Evolutionary conservation across 176 grass and related monocot species (phyloP).

Genomic region (Tillandsia leiboldiana): DNA sequence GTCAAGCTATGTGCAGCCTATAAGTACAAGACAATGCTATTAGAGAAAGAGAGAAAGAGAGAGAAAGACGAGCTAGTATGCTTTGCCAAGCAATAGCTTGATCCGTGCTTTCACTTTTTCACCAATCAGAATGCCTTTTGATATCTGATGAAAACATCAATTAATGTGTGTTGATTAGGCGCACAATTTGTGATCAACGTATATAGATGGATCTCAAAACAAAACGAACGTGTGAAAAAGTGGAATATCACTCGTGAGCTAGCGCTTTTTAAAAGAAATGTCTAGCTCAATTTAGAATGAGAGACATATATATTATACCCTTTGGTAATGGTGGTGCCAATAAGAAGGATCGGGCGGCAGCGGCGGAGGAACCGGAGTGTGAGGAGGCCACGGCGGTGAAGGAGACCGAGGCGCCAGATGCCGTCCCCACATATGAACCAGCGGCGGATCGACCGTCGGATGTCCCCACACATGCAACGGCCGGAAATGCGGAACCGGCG

Average conservation of each 20-base stretch:
- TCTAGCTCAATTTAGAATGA: neutral
- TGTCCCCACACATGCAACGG: constrained; percentile 70
- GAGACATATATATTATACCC: constrained; percentile 13
- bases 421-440: constrained; percentile 54
- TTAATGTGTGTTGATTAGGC: no score
- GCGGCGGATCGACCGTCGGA: constrained; percentile 27
- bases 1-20: constrained; percentile 33
- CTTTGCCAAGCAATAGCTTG: neutral
- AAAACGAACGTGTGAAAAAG: neutral
- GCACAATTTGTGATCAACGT: no score
- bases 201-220: no score
- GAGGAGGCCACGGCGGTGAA: constrained; percentile 26
- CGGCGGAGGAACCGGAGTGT: constrained; percentile 10
- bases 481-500: constrained; percentile 33
- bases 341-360: constrained; percentile 37
- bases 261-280: neutral
- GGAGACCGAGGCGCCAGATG: constrained; percentile 26
- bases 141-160: no score
- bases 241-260: neutral
- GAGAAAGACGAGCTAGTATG: constrained; percentile 1
- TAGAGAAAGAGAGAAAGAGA: neutral
- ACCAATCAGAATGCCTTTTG: no score
- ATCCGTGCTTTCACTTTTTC: no score
- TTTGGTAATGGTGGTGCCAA: constrained; percentile 68
- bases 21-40: constrained; percentile 10